Conservation (phyloP, 768 basidiomycete species). For the Leucosporidium scottii region DNA sequence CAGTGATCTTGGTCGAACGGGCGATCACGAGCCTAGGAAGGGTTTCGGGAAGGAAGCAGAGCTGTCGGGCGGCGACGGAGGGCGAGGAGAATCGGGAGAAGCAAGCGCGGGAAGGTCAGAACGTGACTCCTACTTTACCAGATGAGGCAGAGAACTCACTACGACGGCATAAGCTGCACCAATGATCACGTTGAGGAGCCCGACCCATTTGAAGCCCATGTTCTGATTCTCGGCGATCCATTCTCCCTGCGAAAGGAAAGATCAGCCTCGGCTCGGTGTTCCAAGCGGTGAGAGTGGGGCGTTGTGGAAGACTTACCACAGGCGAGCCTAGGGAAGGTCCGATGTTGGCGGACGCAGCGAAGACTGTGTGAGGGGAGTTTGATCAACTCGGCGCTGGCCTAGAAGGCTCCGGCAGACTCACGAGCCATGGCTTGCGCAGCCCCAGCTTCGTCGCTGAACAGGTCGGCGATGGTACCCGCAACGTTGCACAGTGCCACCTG, state of each 20-base stretch:
- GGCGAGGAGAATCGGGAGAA: too few species aligned
- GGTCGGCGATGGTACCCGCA: not conserved
- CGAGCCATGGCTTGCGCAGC: not conserved
- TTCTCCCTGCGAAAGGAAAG: not conserved
- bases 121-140: not conserved
- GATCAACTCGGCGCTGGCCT: too few species aligned
- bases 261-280: too few species aligned
- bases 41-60: not conserved
- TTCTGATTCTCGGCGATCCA: not conserved
- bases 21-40: not conserved
- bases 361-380: not conserved
- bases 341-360: not conserved
- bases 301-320: not conserved
- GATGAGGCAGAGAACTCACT: not conserved
- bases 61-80: not conserved
- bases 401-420: too few species aligned
- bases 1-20: not conserved
- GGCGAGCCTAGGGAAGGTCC: constrained; percentile 1
- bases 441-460: not conserved
- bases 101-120: not conserved
- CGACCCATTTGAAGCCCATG: constrained; percentile 1
- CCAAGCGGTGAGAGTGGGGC: too few species aligned
- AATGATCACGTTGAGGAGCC: not conserved
- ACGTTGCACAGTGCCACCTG: not conserved
- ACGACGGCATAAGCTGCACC: not conserved